Conservation (phyloP, 495 filamentous ascomycete genomes). For the Sporormia fimetaria region DNA sequence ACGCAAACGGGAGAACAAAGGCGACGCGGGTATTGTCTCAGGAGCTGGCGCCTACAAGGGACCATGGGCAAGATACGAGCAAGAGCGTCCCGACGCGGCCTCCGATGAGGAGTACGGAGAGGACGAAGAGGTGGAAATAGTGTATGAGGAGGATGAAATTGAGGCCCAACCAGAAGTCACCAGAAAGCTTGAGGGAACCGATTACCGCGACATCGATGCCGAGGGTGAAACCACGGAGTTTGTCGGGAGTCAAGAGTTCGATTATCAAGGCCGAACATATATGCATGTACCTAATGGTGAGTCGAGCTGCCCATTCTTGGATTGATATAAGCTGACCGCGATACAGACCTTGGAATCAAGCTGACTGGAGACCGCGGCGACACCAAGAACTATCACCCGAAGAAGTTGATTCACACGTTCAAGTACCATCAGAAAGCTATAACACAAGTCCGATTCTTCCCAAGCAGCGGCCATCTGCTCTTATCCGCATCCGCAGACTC, state of each 20-base stretch:
- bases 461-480: slow-evolving; percentile 72
- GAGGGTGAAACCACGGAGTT: slow-evolving; percentile 66
- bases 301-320: not conserved
- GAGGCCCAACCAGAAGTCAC: slow-evolving; percentile 40
- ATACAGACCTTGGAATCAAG: slow-evolving; percentile 58
- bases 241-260: slow-evolving; percentile 68
- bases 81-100: slow-evolving; percentile 37
- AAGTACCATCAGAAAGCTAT: slow-evolving; percentile 77
- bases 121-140: slow-evolving; percentile 57
- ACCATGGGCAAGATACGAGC: slow-evolving; percentile 82
- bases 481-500: slow-evolving; percentile 76
- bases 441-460: slow-evolving; percentile 79
- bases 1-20: slow-evolving; percentile 67
- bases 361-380: slow-evolving; percentile 68
- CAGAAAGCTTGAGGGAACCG: slow-evolving; percentile 45
- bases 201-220: slow-evolving; percentile 45
- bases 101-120: slow-evolving; percentile 43
- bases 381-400: slow-evolving; percentile 80
- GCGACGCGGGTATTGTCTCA: slow-evolving; percentile 69
- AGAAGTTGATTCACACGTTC: slow-evolving; percentile 86
- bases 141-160: slow-evolving; percentile 59
- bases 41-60: slow-evolving; percentile 81
- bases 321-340: not conserved
- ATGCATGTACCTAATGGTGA: slow-evolving; percentile 91
- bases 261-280: slow-evolving; percentile 86